phyloP scores from a whole-genome alignment of 768 basidiomycete genomes.

The Tricholoma saponaceum region DNA sequence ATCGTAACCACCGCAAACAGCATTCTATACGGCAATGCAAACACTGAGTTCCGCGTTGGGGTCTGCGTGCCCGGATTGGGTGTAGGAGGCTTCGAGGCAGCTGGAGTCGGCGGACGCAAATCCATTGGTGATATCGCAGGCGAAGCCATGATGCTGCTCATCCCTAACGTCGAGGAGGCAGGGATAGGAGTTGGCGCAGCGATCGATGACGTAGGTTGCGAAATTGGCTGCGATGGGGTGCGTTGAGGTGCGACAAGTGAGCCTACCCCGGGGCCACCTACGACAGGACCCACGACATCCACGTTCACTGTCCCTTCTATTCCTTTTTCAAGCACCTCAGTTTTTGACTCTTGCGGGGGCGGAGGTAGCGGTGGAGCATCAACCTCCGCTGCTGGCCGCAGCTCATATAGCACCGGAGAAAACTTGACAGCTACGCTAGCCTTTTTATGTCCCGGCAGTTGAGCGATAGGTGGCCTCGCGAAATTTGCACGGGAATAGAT shows the following conservation, averaged over 20 bases:
- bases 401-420: conserved; percentile 88
- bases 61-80: conserved; percentile 32
- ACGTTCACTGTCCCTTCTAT: conserved; percentile 58
- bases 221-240: conserved; percentile 18
- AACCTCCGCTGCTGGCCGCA: conserved; percentile 57
- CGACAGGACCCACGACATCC: conserved; percentile 48
- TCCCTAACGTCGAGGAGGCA: conserved; percentile 23
- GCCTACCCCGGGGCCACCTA: conserved; percentile 11
- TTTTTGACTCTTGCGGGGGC: conserved; percentile 28
- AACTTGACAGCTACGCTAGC: conserved; percentile 92
- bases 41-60: conserved; percentile 42
- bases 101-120: conserved; percentile 58
- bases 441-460: conserved; percentile 94
- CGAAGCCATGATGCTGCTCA: conserved; percentile 33
- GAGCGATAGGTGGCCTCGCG: conserved; percentile 87
- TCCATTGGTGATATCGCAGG: conserved; percentile 56
- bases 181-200: conserved; percentile 47
- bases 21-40: conserved; percentile 91
- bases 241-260: conserved; percentile 30
- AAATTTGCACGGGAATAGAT: conserved; percentile 97
- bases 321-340: conserved; percentile 65
- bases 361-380: conserved; percentile 18
- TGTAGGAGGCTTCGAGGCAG: conserved; percentile 50
- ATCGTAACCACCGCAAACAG: conserved; percentile 94
- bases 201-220: conserved; percentile 25